Evolutionary conservation across 1,284 basidiomycete species (phyloP), one percentile per base, ranked within the genome.

Genomic region (Puccinia novopanici): DNA sequence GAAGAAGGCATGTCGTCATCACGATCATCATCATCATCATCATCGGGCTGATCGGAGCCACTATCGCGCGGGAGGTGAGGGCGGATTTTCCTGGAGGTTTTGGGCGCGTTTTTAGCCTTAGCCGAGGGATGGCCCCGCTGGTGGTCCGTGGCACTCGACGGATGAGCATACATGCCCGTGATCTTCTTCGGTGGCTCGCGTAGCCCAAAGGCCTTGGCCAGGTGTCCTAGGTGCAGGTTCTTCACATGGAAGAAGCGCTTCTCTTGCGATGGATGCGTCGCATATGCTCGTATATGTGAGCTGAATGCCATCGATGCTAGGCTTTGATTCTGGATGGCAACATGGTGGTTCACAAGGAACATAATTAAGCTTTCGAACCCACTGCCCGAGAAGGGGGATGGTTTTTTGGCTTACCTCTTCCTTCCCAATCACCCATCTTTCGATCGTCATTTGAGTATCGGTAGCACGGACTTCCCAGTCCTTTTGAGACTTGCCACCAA

Each of bases 201-300:
- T 74, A 99, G 88, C 0, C 94, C 95, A 85, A 99, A 99, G 0
- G 94, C 90, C 86, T 99, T 99, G 54, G 97, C 96, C 30, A 99
- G 87, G 87, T 99, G 97, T 0, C 97, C 97, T 57, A 98, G 89
- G 85, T 99, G 97, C 12, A 99, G 88, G 83, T 94, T 90, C 48
- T 93, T 92, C 78, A 98, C 91, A 86, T 98, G 95, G 88, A 99
- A 99, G 81, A 97, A 93, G 82, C 93, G 91, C 84, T 98, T 98
- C 86, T 99, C 97, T 82, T 92, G 91, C 4, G 92, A 90, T 0
- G 96, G 95, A 87, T 99, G 97, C 0, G 97, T 99, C 12, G 97
- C 93, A 86, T 99, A 99, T 0, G 97, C 97, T 79, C 97, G 90
- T 86, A 98, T 91, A 85, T 96, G 94, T 0, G 96, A 97, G 34